Base-by-base conservation (phyloP, 2,329 filamentous ascomycete genomes). In the Corynespora cassiicola region DNA sequence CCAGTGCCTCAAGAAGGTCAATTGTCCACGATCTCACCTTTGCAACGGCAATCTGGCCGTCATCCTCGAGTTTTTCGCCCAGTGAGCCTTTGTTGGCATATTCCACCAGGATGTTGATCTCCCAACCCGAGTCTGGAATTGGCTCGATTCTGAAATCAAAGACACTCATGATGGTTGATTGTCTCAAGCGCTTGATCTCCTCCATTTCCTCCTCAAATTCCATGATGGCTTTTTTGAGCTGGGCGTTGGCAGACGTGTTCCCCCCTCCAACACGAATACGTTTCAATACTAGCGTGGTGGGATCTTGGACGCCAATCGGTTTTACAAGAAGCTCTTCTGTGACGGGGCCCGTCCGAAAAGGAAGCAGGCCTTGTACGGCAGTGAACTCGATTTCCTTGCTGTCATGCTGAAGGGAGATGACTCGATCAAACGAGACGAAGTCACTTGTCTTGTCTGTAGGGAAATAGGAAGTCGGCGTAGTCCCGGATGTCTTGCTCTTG, bases 21-120 rank as follows among this genome's bases (percentile, higher is more conserved):
- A 91, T 84, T n/a, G 90, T 94, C 86, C 90, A 97, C 16, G 88
- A 85, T 36, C 90, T 86, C 28, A 91, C 85, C 62, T 86, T 91
- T 48, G 82, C 81, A 34, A 88, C 80, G 26, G 86, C 81, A 33
- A 96, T 73, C 19, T 80, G 80, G 4, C 87, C 89, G 26, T 90
- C 83, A 44, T 92, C 80, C 39, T 92, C 86, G 19, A 99, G 76
- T 14, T 95, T 76, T 55, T 96, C 90, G 18, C 86, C 82, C 10
- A 99, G 72, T 0, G 91, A 88, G 0, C 90, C 90, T 64, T 88
- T 90, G 35, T 90, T 86, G 8, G 88, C 87, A 55, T 88, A 79
- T 31, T 91, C 87, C 26, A 80, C 85, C 15, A 96, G 75, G 3
- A 94, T 76, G 51, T 82, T 87, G 36, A 95, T 79, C 18, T 83